A percentile compares a stretch with the other conserved stretches of the same genome.
Conservation (phyloP, 1,284 basidiomycete genomes). For the Anthracocystis setariae region DNA sequence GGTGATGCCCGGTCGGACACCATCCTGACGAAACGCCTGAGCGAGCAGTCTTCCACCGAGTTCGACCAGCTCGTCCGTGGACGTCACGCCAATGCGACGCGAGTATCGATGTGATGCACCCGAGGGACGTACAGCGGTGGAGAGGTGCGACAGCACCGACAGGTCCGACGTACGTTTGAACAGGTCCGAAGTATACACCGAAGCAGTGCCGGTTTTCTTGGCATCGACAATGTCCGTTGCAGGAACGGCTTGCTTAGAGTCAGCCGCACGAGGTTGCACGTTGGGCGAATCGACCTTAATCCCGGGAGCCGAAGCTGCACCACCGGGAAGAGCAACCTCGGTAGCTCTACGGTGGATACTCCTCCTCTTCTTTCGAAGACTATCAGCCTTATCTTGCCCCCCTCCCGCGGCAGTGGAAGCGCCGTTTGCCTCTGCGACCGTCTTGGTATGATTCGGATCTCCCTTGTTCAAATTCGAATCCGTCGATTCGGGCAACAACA, state of each 20-base stretch:
- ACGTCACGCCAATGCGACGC: slow-evolving; percentile 40
- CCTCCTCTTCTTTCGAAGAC: slow-evolving; percentile 1
- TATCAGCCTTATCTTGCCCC: too few species aligned
- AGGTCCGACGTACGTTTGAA: slow-evolving; percentile 48
- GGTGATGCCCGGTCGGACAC: slow-evolving; percentile 23
- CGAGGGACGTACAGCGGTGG: slow-evolving; percentile 36
- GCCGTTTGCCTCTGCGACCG: slow-evolving; percentile 14
- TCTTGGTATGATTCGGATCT: slow-evolving; percentile 22
- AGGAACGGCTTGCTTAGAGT: slow-evolving; percentile 2
- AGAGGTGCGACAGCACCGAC: slow-evolving; percentile 43
- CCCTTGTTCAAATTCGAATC: slow-evolving; percentile 8
- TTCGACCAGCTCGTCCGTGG: slow-evolving; percentile 36
- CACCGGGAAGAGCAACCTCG: not conserved
- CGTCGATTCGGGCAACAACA: slow-evolving; percentile 37
- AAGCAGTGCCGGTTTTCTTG: slow-evolving; percentile 20
- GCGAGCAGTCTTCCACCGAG: slow-evolving; percentile 29
- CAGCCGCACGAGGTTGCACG: not conserved
- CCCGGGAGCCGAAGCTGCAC: too few species aligned
- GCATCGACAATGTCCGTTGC: slow-evolving; percentile 23
- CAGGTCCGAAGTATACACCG: slow-evolving; percentile 11
- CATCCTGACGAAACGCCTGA: slow-evolving; percentile 45
- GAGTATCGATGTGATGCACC: slow-evolving; percentile 17
- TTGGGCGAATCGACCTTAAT: too few species aligned
- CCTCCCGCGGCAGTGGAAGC: not conserved
- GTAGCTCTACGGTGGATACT: not conserved